Evolutionary conservation across 352 stramenopile genomes (phyloP), one percentile per base, ranked within the genome.

Genomic region (Globisporangium ultimum): DNA sequence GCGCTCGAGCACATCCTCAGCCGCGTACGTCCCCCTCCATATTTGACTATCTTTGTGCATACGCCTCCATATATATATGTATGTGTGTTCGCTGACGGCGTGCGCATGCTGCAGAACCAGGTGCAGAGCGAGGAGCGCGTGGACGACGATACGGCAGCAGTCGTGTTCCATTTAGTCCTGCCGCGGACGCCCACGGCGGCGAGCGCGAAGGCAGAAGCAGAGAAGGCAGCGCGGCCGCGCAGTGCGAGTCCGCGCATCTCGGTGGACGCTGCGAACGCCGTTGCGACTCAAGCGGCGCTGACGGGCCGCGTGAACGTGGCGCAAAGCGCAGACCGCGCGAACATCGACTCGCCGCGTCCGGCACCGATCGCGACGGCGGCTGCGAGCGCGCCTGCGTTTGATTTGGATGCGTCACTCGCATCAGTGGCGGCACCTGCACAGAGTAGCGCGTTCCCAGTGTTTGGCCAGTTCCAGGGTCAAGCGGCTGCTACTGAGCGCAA

Each of bases 141-240:
- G 10, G 65, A 59, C 20, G 49, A 65, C 17, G 61, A 61, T 17
- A 64, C 75, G 53, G 72, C 72, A 1, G 3, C 28, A 6, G 71
- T 91, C 43, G 83, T 93, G 32, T 85, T 95, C 59, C 85, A 95
- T 53, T 60, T 95, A 42, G 65, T 94, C 34, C 74, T 93, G 60
- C 65, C 65, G 8, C 66, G 58, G 42, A 68, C 70, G 5, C 63
- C 63, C 2, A 15, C 54, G 11, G 20, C 51, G n/a, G n/a, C n/a
- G n/a, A n/a, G n/a, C 9, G 22, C 58, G 17, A 12, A 36, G 13
- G 24, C 22, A 2, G 11, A 20, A 14, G 11, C 40, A 36, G 28
- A 36, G 28, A 10, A 36, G 28, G 8, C 28, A 0, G 28, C 28
- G 28, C 28, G 7, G 28, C 28, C 28, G 28, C 24, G 24, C 5